Conservation (phyloP, 1,284 basidiomycete species). For the Boletus austroedulis region DNA sequence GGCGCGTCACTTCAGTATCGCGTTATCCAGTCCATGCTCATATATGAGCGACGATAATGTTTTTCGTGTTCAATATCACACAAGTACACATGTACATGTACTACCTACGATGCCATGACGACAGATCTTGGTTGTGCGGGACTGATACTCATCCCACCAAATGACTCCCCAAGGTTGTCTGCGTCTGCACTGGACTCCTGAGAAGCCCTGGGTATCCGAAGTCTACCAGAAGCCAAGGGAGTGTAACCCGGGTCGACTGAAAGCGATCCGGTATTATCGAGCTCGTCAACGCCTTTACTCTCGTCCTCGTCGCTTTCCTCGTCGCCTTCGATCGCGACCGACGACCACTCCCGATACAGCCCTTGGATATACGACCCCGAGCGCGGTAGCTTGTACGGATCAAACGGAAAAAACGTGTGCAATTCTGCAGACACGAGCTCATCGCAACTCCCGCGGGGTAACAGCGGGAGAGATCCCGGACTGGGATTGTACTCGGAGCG, state of each 20-base stretch:
- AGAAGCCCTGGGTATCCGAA: conserved; percentile 20
- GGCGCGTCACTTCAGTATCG: too few species aligned
- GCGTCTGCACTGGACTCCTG: conserved; percentile 10
- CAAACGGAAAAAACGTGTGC: conserved; percentile 97
- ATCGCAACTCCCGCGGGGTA: conserved; percentile 33
- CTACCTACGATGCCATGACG: conserved; percentile 16
- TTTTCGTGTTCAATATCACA: too few species aligned
- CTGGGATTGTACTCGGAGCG: conserved; percentile 47
- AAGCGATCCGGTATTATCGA: not conserved
- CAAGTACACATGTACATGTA: too few species aligned
- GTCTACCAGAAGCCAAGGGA: conserved; percentile 5
- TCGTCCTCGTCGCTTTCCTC: conserved; percentile 59
- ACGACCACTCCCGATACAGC: conserved; percentile 74
- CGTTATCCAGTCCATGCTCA: too few species aligned
- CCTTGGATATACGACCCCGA: conserved; percentile 67
- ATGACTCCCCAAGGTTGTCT: conserved; percentile 54
- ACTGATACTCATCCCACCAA: conserved; percentile 80
- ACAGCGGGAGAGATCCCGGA: conserved; percentile 30
- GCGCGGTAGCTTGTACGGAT: conserved; percentile 88
- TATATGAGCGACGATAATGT: too few species aligned
- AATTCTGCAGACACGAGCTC: conserved; percentile 64
- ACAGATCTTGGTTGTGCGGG: conserved; percentile 39
- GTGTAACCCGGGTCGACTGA: not conserved
- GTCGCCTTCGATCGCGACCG: conserved; percentile 70
- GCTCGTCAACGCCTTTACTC: conserved; percentile 27